Conservation (phyloP, 1,284 basidiomycete genomes). For the Pascua sp. region DNA sequence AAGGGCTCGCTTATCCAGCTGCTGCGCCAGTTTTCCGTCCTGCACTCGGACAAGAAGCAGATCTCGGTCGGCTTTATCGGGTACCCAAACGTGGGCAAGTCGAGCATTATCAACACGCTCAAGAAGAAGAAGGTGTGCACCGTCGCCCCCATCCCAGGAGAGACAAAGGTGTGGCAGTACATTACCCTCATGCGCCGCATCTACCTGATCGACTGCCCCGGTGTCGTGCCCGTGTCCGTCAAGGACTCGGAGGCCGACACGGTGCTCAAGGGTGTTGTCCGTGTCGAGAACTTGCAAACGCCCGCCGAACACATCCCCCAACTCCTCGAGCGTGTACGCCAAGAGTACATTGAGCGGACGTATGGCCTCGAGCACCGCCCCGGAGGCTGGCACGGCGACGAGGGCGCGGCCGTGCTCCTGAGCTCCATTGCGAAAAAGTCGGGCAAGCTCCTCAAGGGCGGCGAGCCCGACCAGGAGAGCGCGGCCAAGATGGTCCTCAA, state of each 20-base stretch:
- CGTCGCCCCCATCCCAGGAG: constrained; percentile 94
- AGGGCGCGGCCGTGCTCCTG: constrained; percentile 69
- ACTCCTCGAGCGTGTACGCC: constrained; percentile 84
- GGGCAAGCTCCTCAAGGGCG: constrained; percentile 87
- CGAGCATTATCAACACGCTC: constrained; percentile 95
- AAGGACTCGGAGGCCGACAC: constrained; percentile 89
- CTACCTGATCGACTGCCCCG: constrained; percentile 98
- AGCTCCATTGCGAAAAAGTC: constrained; percentile 83
- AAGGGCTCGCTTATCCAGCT: constrained; percentile 98
- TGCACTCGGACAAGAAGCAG: constrained; percentile 99
- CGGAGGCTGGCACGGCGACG: constrained; percentile 55
- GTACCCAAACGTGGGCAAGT: constrained; percentile 98
- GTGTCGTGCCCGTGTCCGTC: constrained; percentile 88
- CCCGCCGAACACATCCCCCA: constrained; percentile 91
- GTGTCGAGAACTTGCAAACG: constrained; percentile 89
- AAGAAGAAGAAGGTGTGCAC: constrained; percentile 98
- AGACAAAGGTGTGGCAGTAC: constrained; percentile 99
- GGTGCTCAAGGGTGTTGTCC: constrained; percentile 94
- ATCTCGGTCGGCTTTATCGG: constrained; percentile 98
- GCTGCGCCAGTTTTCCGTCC: constrained; percentile 90
- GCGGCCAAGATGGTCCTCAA: constrained; percentile 93
- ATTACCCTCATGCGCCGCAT: constrained; percentile 93
- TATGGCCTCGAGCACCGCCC: constrained; percentile 65
- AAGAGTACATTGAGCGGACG: constrained; percentile 86
- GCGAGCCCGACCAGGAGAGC: constrained; percentile 88